A percentile compares a stretch with the other conserved stretches of the same genome.
Conservation (phyloP, 306 rosid genomes). For the Malus sylvestris region DNA sequence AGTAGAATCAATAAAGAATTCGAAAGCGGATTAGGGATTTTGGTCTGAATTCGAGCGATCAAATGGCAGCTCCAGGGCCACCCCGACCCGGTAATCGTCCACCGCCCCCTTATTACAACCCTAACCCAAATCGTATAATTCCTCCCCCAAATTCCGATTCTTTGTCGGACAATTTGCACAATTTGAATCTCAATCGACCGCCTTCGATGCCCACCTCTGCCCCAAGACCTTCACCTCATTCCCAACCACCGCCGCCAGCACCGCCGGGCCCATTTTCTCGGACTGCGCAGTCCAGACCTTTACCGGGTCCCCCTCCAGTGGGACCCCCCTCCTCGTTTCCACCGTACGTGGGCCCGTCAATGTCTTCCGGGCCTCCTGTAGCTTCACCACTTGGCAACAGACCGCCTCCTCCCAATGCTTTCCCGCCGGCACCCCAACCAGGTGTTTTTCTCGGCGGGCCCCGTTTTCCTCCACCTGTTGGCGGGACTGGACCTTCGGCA, state of each 20-base stretch:
- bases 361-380: slow-evolving; percentile 37
- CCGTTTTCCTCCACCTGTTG: slow-evolving; percentile 43
- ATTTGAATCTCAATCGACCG: slow-evolving; percentile 71
- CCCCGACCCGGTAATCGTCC: slow-evolving; percentile 46
- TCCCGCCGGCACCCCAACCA: slow-evolving; percentile 29
- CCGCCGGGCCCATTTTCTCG: slow-evolving; percentile 53
- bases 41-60: slow-evolving; percentile 22
- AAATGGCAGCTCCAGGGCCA: slow-evolving; percentile 84
- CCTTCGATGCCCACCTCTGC: slow-evolving; percentile 50
- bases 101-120: slow-evolving; percentile 54
- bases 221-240: slow-evolving; percentile 57
- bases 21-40: neutral
- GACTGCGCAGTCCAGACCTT: slow-evolving; percentile 50
- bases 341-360: slow-evolving; percentile 6
- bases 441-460: slow-evolving; percentile 36
- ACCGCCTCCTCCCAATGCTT: slow-evolving; percentile 46
- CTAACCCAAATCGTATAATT: slow-evolving; percentile 11
- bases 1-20: neutral
- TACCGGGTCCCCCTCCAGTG: slow-evolving; percentile 8
- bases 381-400: slow-evolving; percentile 31
- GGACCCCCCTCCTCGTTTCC: slow-evolving; percentile 42
- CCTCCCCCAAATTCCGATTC: slow-evolving; percentile 35
- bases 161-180: slow-evolving; percentile 49
- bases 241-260: slow-evolving; percentile 15
- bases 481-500: slow-evolving; percentile 24